A percentile compares a stretch with the other conserved stretches of the same genome.
phyloP scores from a whole-genome alignment of 2,329 filamentous ascomycete genomes.

The Ilyonectria robusta region DNA sequence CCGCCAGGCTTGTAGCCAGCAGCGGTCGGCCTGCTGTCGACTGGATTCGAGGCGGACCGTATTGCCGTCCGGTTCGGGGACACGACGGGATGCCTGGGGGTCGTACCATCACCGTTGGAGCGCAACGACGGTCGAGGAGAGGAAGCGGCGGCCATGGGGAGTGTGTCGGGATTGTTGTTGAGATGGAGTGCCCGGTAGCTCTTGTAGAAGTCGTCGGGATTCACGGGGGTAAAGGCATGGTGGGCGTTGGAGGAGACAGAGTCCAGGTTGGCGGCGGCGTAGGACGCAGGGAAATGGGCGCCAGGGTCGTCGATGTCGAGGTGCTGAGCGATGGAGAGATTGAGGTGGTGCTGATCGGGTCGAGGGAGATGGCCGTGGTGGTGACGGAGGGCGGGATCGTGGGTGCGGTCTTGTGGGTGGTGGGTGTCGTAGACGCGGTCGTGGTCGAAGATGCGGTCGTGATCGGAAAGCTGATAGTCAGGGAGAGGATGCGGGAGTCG shows the following conservation, averaged over 20 bases:
- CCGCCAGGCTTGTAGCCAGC: conserved; percentile 51
- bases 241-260: conserved; percentile 45
- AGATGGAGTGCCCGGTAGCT: conserved; percentile 60
- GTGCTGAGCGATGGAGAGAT: conserved; percentile 42
- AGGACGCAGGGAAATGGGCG: conserved; percentile 43
- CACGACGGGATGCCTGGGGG: conserved; percentile 62
- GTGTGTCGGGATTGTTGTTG: conserved; percentile 52
- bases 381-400: conserved; percentile 31
- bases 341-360: conserved; percentile 34
- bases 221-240: conserved; percentile 59
- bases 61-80: conserved; percentile 57
- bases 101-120: conserved; percentile 66
- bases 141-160: conserved; percentile 56
- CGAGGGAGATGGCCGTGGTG: conserved; percentile 19
- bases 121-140: conserved; percentile 61
- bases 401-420: conserved; percentile 34
- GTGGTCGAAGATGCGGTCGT: conserved; percentile 43
- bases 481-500: conserved; percentile 47
- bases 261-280: conserved; percentile 40
- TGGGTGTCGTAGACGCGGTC: conserved; percentile 37
- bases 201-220: conserved; percentile 71
- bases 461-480: conserved; percentile 48
- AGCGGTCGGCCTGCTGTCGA: conserved; percentile 59
- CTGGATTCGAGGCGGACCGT: conserved; percentile 71
- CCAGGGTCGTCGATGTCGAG: conserved; percentile 37